A percentile compares a stretch with the other conserved stretches of the same genome.
These are phyloP conservation scores for Cryphonectria radicalis DNA, from an alignment of 2,329 filamentous ascomycete species.

Conservation along the genomic window DNA sequence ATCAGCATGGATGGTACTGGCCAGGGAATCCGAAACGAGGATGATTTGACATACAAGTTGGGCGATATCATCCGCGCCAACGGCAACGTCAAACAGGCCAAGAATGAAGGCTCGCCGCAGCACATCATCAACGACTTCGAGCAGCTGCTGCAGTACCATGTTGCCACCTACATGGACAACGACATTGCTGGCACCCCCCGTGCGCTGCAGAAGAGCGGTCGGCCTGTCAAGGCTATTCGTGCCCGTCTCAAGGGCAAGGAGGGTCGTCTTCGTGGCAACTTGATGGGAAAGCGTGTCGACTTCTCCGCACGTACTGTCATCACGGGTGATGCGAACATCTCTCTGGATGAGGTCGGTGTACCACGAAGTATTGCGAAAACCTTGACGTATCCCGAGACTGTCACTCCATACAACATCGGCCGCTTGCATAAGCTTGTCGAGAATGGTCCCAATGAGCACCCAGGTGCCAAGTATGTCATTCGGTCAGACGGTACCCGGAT, in stretches of 20 bases:
- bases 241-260: constrained; percentile 99
- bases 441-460: constrained; percentile 93
- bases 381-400: constrained; percentile 94
- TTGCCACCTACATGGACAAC: constrained; percentile 99
- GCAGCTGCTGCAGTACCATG: constrained; percentile 91
- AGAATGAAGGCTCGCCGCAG: constrained; percentile 86
- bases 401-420: constrained; percentile 96
- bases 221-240: constrained; percentile 95
- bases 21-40: constrained; percentile 90
- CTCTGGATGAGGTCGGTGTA: constrained; percentile 95
- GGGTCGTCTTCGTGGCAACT: constrained; percentile 92
- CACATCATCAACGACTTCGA: constrained; percentile 93
- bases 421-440: constrained; percentile 87
- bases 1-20: constrained; percentile 96
- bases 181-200: constrained; percentile 96
- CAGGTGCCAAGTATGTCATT: constrained; percentile 95
- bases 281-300: constrained; percentile 99
- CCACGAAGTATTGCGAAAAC: constrained; percentile 91
- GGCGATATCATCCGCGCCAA: constrained; percentile 98
- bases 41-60: constrained; percentile 99
- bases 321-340: constrained; percentile 96
- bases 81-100: constrained; percentile 88
- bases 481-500: constrained; percentile 92
- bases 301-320: constrained; percentile 99
- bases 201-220: constrained; percentile 93